Conservation (phyloP, 768 basidiomycete species). For the Suillus subalutaceus region DNA sequence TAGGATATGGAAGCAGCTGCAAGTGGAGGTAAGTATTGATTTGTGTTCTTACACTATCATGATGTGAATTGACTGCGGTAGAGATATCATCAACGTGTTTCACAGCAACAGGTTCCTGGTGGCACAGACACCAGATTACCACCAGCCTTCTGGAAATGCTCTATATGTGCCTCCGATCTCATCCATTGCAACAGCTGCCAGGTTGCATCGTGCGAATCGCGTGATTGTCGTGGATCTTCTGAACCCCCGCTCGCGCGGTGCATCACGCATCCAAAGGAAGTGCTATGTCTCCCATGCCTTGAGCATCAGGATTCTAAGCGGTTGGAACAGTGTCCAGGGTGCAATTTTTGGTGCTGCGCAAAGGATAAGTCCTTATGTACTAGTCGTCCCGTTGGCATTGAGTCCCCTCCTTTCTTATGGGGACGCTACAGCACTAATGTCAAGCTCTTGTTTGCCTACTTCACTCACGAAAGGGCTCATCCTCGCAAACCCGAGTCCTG, state of each 20-base stretch:
- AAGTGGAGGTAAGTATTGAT: not conserved
- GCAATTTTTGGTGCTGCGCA: not conserved
- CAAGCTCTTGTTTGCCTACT: not conserved
- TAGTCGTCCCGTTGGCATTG: not conserved
- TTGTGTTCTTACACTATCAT: not conserved
- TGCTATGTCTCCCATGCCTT: not conserved
- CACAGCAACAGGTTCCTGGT: not conserved
- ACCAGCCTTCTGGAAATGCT: not conserved
- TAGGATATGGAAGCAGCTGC: not conserved
- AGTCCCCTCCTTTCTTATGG: not conserved
- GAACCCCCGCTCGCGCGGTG: not conserved
- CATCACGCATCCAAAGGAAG: not conserved
- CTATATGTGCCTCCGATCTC: not conserved
- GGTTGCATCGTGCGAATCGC: not conserved
- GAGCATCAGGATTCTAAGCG: not conserved
- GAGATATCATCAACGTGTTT: not conserved
- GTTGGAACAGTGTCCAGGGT: not conserved
- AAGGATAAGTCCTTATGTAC: not conserved
- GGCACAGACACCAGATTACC: not conserved
- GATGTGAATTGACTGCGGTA: not conserved
- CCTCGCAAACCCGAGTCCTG: not conserved
- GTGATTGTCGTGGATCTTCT: not conserved
- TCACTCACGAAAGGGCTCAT: not conserved
- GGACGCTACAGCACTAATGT: slow-evolving; percentile 7
- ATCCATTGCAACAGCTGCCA: not conserved